phyloP scores from a whole-genome alignment of 345 rosid species.

The Euphorbia pulcherrima region DNA sequence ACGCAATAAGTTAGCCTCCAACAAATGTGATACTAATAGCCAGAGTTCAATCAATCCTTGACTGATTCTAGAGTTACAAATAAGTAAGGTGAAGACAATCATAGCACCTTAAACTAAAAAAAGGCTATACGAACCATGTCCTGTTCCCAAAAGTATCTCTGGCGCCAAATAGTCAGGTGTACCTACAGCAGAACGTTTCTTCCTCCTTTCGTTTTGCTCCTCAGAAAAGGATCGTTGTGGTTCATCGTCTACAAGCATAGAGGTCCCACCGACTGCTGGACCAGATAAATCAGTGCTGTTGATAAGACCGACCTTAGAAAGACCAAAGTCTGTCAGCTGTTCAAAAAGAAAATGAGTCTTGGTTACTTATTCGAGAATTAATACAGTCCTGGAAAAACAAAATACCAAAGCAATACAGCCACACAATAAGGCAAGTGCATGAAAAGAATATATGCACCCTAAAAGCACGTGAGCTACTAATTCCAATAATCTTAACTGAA shows the following conservation, averaged over 20 bases:
- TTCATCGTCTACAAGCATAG: conserved; percentile 83
- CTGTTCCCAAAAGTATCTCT: conserved; percentile 96
- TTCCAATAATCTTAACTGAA: background rate
- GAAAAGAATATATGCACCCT: background rate
- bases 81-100: conserved; percentile 18
- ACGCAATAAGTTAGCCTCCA: background rate
- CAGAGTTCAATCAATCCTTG: background rate
- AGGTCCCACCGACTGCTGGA: conserved; percentile 74
- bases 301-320: conserved; percentile 95
- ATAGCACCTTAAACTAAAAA: conserved; percentile 28
- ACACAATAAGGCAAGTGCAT: background rate
- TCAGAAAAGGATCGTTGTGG: conserved; percentile 56
- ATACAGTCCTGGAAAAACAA: background rate
- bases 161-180: conserved; percentile 99
- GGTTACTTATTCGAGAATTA: background rate
- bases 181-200: conserved; percentile 98
- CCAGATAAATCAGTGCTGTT: conserved; percentile 96
- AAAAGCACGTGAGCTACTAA: background rate
- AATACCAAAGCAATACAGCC: background rate
- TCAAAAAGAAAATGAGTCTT: conserved; percentile 18
- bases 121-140: conserved; percentile 78
- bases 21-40: conserved; percentile 3
- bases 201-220: conserved; percentile 62
- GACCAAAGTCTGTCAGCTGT: conserved; percentile 88
- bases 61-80: background rate